A percentile compares a stretch with the other conserved stretches of the same genome.
Evolutionary conservation across 345 rosid species (phyloP).

Genomic region (Citrus sp.): DNA sequence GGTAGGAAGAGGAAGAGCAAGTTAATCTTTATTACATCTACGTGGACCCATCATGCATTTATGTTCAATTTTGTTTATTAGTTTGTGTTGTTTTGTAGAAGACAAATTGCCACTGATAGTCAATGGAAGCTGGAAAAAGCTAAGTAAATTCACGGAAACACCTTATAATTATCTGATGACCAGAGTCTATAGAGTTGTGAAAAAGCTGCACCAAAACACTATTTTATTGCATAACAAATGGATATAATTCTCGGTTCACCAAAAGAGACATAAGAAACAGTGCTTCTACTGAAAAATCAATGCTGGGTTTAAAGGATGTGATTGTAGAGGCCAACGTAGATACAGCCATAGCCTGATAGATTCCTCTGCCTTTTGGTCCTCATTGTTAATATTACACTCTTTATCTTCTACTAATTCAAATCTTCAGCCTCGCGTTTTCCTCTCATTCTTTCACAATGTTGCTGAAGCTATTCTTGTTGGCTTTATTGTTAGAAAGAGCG

Average conservation of each 20-base stretch:
- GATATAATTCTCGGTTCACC: not conserved
- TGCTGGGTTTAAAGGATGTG: constrained; percentile 14
- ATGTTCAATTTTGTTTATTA: not conserved
- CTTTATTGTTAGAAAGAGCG: constrained; percentile 22
- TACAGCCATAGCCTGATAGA: constrained; percentile 14
- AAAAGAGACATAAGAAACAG: not conserved
- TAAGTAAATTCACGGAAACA: not conserved
- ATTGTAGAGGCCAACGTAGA: constrained; percentile 4
- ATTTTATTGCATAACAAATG: not conserved
- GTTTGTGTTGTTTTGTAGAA: not conserved
- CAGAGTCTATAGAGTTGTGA: not conserved
- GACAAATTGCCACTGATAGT: constrained; percentile 1
- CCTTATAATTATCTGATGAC: not conserved
- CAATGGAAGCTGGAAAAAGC: not conserved
- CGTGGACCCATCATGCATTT: not conserved
- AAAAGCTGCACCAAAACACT: not conserved
- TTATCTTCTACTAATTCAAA: not conserved
- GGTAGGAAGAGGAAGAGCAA: no score
- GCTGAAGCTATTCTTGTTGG: constrained; percentile 26
- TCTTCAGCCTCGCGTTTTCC: not conserved
- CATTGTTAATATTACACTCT: not conserved
- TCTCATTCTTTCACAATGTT: not conserved
- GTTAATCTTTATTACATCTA: not conserved
- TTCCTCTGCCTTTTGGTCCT: constrained; percentile 7
- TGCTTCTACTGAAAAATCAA: not conserved